Evolutionary conservation across 78 protist species (phyloP), one percentile per base, ranked within the genome.

Genomic region (Protostelium mycophagum): DNA sequence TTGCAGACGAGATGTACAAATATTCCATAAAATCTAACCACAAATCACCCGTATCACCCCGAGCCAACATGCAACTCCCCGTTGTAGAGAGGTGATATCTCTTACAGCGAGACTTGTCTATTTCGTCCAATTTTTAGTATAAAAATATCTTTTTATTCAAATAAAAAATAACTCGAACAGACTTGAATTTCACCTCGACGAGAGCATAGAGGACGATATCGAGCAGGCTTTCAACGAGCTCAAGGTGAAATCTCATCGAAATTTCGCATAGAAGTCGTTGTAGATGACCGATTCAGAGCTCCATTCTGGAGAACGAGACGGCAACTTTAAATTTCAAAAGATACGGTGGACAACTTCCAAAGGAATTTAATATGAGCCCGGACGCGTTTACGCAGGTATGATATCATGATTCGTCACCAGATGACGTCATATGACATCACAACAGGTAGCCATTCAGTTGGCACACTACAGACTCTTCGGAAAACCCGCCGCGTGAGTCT

Each of bases 351-450:
- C 36, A 85, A 85, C 37, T 35, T 5, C 85, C 89, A 39, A 91
- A 90, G 35, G 38, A 35, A 28, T 83, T 35, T 31, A 31, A 35
- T 34, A 83, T 90, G 85, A 83, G 89, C 28, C 95, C 95, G 1
- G 95, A 93, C 36, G 95, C 93, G 35, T 93, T 90, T 85, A 0
- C 63, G 1, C 95, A 93, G n/a, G n/a, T n/a, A n/a, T n/a, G n/a
- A n/a, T n/a, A n/a, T n/a, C n/a, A n/a, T n/a, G n/a, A n/a, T n/a
- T n/a, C n/a, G n/a, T n/a, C n/a, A n/a, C n/a, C n/a, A n/a, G n/a
- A n/a, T n/a, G n/a, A n/a, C n/a, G n/a, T n/a, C n/a, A n/a, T n/a
- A n/a, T n/a, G n/a, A n/a, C n/a, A n/a, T n/a, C n/a, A n/a, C n/a
- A n/a, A n/a, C n/a, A n/a, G 85, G 23, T 88, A 0, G 95, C 95